Evolutionary conservation across 805 yeast genomes (phyloP).

Genomic region (Brettanomyces naardenensis): DNA sequence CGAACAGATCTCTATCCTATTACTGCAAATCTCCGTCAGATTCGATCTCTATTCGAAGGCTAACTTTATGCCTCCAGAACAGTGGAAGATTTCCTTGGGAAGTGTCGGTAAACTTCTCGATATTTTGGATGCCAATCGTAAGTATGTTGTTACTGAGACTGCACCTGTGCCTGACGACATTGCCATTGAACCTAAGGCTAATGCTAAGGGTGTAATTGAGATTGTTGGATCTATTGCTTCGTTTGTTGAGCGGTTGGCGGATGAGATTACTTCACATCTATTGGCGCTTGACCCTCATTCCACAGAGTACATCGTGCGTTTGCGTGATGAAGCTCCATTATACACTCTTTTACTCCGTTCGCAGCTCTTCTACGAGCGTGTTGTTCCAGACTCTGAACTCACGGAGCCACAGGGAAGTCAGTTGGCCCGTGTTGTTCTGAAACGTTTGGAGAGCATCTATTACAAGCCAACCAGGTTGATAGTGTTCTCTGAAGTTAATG

Average conservation of each 20-base stretch:
- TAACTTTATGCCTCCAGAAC: conserved; percentile 65
- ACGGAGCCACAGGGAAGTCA: conserved; percentile 44
- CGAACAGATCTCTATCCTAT: conserved; percentile 69
- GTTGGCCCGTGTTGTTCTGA: conserved; percentile 65
- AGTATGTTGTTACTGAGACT: conserved; percentile 67
- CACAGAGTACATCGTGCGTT: conserved; percentile 82
- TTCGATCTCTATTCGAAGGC: conserved; percentile 70
- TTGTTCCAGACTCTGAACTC: conserved; percentile 35
- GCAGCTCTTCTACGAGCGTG: conserved; percentile 76
- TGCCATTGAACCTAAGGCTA: conserved; percentile 60
- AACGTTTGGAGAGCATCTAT: conserved; percentile 88
- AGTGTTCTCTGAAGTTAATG: conserved; percentile 54
- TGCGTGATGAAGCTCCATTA: conserved; percentile 76
- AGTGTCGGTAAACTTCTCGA: conserved; percentile 59
- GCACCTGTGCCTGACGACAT: conserved; percentile 68
- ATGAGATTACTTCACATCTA: conserved; percentile 83
- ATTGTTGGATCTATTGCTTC: conserved; percentile 82
- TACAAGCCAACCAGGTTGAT: conserved; percentile 81
- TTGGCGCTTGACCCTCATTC: conserved; percentile 92
- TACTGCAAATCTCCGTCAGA: conserved; percentile 79
- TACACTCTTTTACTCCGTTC: conserved; percentile 75
- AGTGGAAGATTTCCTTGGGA: conserved; percentile 65
- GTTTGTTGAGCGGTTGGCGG: conserved; percentile 87
- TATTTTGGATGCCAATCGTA: conserved; percentile 55
- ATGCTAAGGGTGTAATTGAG: conserved; percentile 59